Percentiles rank a stretch among this genome's conserved stretches.
Conservation (phyloP, 352 stramenopile genomes). For the Phytophthora rubi region DNA sequence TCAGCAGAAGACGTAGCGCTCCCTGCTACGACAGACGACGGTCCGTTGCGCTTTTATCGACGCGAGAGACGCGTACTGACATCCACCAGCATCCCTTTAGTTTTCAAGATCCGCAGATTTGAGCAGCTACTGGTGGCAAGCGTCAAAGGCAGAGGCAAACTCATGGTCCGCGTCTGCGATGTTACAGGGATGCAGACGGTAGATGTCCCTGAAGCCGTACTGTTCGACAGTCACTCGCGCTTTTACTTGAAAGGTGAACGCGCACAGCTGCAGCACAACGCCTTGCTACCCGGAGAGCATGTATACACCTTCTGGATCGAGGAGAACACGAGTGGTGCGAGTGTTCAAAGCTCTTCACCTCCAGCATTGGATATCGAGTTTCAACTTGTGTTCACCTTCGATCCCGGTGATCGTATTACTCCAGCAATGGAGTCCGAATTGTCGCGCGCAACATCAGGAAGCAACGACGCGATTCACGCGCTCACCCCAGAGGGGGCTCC, state of each 20-base stretch:
- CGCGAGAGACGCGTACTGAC: constrained; percentile 39
- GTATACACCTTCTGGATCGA: constrained; percentile 82
- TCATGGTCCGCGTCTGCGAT: constrained; percentile 72
- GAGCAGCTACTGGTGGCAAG: constrained; percentile 69
- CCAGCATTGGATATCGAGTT: constrained; percentile 47
- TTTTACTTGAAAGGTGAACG: constrained; percentile 60
- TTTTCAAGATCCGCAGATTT: constrained; percentile 54
- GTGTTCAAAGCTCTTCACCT: constrained; percentile 13
- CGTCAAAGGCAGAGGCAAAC: constrained; percentile 53
- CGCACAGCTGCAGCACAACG: constrained; percentile 49
- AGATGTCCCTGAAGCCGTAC: constrained; percentile 58
- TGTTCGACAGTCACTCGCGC: constrained; percentile 75
- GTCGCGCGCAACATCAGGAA: constrained; percentile 5
- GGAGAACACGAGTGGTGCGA: constrained; percentile 14
- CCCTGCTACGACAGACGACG: constrained; percentile 8
- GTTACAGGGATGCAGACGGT: constrained; percentile 49
- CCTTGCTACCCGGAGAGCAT: constrained; percentile 54
- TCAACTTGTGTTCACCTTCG: constrained; percentile 51
- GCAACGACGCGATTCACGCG: constrained; percentile 17
- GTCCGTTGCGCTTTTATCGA: constrained; percentile 47
- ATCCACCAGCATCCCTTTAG: constrained; percentile 36
- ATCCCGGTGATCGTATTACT: constrained; percentile 29
- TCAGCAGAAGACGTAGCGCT: constrained; percentile 17
- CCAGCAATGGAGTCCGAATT: constrained; percentile 29
- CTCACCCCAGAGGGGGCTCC: constrained; percentile 12